Evolutionary conservation across 2,329 filamentous ascomycete species (phyloP).

Genomic region (Aphanoascus verrucosus): DNA sequence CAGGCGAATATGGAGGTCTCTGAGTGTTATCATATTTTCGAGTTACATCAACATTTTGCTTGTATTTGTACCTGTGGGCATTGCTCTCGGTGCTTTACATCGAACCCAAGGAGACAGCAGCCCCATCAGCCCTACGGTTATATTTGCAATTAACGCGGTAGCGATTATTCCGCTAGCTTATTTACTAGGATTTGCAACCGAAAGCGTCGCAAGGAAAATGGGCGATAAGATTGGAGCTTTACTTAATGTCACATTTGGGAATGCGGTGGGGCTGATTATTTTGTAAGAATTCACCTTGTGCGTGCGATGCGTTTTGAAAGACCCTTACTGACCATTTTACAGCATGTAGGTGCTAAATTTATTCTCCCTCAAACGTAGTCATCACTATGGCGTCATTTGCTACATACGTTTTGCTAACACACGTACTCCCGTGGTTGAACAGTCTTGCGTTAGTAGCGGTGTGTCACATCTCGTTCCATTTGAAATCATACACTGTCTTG

Average conservation of each 20-base stretch:
- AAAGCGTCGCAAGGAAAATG: constrained; percentile 65
- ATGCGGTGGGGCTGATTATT: constrained; percentile 82
- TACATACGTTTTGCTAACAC: not conserved
- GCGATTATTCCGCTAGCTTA: constrained; percentile 84
- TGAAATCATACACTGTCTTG: constrained; percentile 41
- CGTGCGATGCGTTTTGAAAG: constrained; percentile 17
- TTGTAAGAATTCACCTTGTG: constrained; percentile 24
- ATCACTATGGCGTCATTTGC: not conserved
- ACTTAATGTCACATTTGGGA: constrained; percentile 83
- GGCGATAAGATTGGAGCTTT: constrained; percentile 82
- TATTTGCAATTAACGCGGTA: constrained; percentile 87
- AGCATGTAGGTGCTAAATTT: constrained; percentile 13
- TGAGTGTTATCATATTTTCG: constrained; percentile 5
- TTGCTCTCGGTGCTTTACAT: constrained; percentile 18
- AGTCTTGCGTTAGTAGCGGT: constrained; percentile 68
- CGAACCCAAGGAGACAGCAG: constrained; percentile 37
- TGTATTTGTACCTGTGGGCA: constrained; percentile 66
- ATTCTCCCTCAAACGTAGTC: not conserved
- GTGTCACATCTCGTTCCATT: constrained; percentile 15
- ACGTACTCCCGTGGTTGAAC: constrained; percentile 8
- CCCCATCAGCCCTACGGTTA: constrained; percentile 46
- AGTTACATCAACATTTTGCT: constrained; percentile 73
- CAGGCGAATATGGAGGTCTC: not conserved
- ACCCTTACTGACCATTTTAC: constrained; percentile 18
- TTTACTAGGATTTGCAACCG: constrained; percentile 77